Evolutionary conservation across 257 asterid species (phyloP).

Genomic region (Penstemon davidsonii): DNA sequence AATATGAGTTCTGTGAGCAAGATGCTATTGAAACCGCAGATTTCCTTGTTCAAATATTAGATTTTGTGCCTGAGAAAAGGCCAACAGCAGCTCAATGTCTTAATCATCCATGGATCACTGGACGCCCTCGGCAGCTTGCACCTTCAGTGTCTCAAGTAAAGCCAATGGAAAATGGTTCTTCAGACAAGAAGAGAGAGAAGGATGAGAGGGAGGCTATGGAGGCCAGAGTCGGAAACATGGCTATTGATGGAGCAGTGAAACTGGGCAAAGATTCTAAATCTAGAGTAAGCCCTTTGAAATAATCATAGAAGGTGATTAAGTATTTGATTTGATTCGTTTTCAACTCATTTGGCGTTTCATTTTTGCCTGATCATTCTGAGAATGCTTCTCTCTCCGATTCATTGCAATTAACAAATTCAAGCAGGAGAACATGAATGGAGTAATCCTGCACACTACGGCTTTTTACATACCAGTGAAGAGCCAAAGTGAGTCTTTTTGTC

Average conservation of each 20-base stretch:
- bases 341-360: too few species aligned
- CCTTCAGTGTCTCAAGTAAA: conserved; percentile 33
- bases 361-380: too few species aligned
- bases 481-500: too few species aligned
- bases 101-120: conserved; percentile 74
- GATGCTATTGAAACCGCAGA: conserved; percentile 57
- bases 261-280: conserved; percentile 44
- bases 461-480: too few species aligned
- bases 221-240: conserved; percentile 78
- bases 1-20: conserved; percentile 51
- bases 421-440: too few species aligned
- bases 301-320: conserved; percentile 17
- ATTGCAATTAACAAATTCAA: too few species aligned
- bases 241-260: conserved; percentile 45
- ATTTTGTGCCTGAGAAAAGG: conserved; percentile 63
- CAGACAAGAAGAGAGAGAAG: conserved; percentile 41
- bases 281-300: conserved; percentile 34
- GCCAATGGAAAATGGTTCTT: conserved; percentile 47
- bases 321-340: too few species aligned
- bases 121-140: conserved; percentile 40
- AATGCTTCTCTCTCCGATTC: too few species aligned
- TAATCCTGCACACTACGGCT: too few species aligned
- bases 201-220: conserved; percentile 91
- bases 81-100: conserved; percentile 93
- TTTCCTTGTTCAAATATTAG: conserved; percentile 53